phyloP scores from a whole-genome alignment of 2,329 filamentous ascomycete genomes.

The Fusarium sp. region DNA sequence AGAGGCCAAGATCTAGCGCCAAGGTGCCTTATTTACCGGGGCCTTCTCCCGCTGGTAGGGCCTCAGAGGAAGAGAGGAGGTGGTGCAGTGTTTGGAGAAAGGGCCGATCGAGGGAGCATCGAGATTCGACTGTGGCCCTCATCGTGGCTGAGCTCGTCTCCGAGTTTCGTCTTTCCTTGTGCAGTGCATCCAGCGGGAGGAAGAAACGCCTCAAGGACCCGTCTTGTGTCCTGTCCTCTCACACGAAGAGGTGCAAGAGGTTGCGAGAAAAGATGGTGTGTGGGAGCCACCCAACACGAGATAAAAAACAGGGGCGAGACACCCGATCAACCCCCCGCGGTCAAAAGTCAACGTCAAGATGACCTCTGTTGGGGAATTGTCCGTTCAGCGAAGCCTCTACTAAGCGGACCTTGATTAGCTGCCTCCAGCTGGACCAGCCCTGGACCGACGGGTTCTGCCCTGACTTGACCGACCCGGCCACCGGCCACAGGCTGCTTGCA shows the following conservation, averaged over 20 bases:
- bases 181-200: neutral
- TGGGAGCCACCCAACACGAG: conserved; percentile 47
- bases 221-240: conserved; percentile 3
- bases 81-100: conserved; percentile 12
- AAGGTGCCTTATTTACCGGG: conserved; percentile 7
- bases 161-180: neutral
- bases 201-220: neutral
- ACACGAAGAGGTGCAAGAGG: conserved; percentile 3
- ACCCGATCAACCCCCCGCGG: conserved; percentile 20
- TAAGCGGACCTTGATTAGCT: conserved; percentile 9
- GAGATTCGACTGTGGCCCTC: conserved; percentile 24
- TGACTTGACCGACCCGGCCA: conserved; percentile 8
- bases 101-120: conserved; percentile 33
- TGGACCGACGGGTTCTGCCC: neutral
- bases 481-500: conserved; percentile 4
- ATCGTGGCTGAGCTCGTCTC: conserved; percentile 32
- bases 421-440: conserved; percentile 9
- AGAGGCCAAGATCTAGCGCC: conserved; percentile 17
- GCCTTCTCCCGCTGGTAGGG: conserved; percentile 3
- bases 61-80: neutral
- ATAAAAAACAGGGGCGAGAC: conserved; percentile 34
- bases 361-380: conserved; percentile 20
- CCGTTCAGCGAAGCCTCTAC: neutral
- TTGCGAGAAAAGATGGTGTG: conserved; percentile 41
- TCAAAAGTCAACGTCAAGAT: conserved; percentile 29